Evolutionary conservation across 495 filamentous ascomycete genomes (phyloP).

Genomic region (Thermochaetoides thermophila): DNA sequence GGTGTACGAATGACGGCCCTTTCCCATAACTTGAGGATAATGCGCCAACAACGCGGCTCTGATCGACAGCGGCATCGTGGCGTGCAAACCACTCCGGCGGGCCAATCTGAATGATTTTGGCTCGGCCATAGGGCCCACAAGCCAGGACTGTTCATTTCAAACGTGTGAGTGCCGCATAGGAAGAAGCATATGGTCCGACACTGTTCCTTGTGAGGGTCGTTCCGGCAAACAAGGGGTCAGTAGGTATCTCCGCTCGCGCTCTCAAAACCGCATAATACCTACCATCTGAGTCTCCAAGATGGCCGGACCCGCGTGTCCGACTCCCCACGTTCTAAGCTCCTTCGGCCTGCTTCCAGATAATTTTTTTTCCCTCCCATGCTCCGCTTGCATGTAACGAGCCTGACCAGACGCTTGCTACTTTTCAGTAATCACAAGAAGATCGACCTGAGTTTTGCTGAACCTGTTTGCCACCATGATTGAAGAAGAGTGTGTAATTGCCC

Average conservation of each 20-base stretch:
- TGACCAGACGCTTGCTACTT: conserved; percentile 1
- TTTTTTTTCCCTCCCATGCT: conserved; percentile 2
- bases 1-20: conserved; percentile 5
- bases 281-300: conserved; percentile 16
- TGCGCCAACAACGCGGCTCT: conserved; percentile 15
- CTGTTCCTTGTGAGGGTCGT: conserved; percentile 9
- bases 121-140: conserved; percentile 13
- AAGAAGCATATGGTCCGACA: conserved; percentile 12
- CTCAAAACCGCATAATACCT: conserved; percentile 12
- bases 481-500: conserved; percentile 13
- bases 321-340: conserved; percentile 1
- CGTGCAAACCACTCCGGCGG: conserved; percentile 13
- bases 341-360: conserved; percentile 1
- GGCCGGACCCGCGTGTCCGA: conserved; percentile 5
- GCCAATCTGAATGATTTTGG: conserved; percentile 20
- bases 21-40: conserved; percentile 8
- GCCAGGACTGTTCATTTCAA: conserved; percentile 18
- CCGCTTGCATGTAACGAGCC: not conserved
- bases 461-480: conserved; percentile 11
- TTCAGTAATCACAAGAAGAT: conserved; percentile 2
- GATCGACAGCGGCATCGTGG: conserved; percentile 27
- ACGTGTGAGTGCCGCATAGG: conserved; percentile 17
- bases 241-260: conserved; percentile 12
- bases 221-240: conserved; percentile 13
- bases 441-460: too few relatives aligned